Percentiles rank a stretch among this genome's conserved stretches.
Conservation (phyloP, 176 grass and related monocot species). For the Coix lacrymajobi region DNA sequence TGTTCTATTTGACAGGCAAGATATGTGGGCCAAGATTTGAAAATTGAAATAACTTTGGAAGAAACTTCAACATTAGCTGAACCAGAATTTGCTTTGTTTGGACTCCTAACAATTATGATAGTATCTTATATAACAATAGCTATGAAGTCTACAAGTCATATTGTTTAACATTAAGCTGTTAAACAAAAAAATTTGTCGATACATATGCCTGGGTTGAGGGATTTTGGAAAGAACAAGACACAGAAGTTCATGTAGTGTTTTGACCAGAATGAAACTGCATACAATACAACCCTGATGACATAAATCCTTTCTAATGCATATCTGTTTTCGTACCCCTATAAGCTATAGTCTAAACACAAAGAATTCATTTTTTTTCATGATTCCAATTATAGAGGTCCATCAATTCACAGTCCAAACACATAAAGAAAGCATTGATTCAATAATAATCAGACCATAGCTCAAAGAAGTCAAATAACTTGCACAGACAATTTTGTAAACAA, state of each 20-base stretch:
- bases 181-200: not conserved
- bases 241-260: not conserved
- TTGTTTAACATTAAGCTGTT: not conserved
- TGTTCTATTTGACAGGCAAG: not conserved
- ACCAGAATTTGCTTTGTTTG: not conserved
- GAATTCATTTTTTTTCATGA: not conserved
- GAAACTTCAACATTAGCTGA: not conserved
- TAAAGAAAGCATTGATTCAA: not conserved
- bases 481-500: not conserved
- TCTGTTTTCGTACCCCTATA: not conserved
- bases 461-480: not conserved
- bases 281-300: not conserved
- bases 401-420: not conserved
- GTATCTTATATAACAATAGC: not conserved
- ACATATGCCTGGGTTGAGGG: not conserved
- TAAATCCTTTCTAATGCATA: too few species aligned
- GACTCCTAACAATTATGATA: not conserved
- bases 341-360: not conserved
- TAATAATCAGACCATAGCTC: not conserved
- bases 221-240: not conserved
- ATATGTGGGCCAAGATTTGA: not conserved
- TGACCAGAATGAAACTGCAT: not conserved
- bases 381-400: not conserved
- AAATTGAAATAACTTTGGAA: not conserved
- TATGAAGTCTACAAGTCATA: not conserved